Percentiles rank a stretch among this genome's conserved stretches.
These are phyloP conservation scores for Didymella pomorum DNA, from an alignment of 2,329 filamentous ascomycete species.

Conservation along the genomic window DNA sequence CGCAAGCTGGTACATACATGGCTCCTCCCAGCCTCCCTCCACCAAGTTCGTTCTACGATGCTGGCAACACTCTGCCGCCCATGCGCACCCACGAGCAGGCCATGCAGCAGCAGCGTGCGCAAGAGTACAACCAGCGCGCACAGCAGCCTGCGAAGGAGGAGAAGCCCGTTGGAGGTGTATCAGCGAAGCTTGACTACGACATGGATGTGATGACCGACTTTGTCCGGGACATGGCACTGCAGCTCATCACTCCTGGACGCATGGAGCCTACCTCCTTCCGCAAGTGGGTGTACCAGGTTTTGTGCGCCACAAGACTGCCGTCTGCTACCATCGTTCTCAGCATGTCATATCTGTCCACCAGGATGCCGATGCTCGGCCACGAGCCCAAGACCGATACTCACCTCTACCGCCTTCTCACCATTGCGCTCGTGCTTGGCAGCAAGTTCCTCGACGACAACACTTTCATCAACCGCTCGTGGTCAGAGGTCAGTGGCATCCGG, in stretches of 20 bases:
- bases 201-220: constrained; percentile 97
- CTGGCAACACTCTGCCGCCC: constrained; percentile 56
- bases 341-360: constrained; percentile 85
- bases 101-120: constrained; percentile 52
- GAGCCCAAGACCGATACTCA: constrained; percentile 66
- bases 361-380: constrained; percentile 76
- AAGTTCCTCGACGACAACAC: constrained; percentile 98
- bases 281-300: constrained; percentile 90
- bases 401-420: constrained; percentile 86
- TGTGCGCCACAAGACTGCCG: constrained; percentile 87
- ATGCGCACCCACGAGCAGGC: constrained; percentile 52
- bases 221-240: constrained; percentile 85
- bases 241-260: constrained; percentile 70
- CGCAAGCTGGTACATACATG: constrained; percentile 51
- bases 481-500: constrained; percentile 89
- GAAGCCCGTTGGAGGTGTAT: constrained; percentile 82
- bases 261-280: constrained; percentile 77
- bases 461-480: constrained; percentile 97
- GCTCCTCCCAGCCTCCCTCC: constrained; percentile 48
- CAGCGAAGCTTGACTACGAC: constrained; percentile 93
- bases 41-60: constrained; percentile 55
- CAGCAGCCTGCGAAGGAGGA: constrained; percentile 64
- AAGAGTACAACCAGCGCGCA: constrained; percentile 50
- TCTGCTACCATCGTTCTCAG: constrained; percentile 91
- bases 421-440: constrained; percentile 84